Base-by-base conservation (phyloP, 2,329 filamentous ascomycete genomes). In the Didymella segeticola region DNA sequence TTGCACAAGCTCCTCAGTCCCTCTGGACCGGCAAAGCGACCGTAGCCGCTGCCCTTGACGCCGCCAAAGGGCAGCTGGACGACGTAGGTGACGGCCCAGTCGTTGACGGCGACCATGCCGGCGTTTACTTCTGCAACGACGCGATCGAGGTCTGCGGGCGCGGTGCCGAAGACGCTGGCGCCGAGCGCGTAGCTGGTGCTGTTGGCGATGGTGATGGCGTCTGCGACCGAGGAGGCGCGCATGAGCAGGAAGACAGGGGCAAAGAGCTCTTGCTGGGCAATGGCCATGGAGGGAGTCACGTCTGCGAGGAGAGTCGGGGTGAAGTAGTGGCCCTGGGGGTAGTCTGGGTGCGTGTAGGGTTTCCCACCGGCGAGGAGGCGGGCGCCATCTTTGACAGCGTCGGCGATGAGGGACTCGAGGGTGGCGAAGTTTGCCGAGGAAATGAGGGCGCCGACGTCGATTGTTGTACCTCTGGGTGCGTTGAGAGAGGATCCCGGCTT, bases 31-130 rank as follows among this genome's bases (percentile, higher is more conserved):
- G 91, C 93, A 76, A 99, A 99, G 2, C 93, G 83, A 1, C 95
- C 95, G 73, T 98, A 98, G 0, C 80, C 95, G 20, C 90, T 96
- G 1, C 92, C 93, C 53, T 85, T 86, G n/a, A 90, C 86, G 47
- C 93, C 95, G 30, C 95, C 95, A 75, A 99, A 99, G 0, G 95
- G 95, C 31, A 99, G 78, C 76, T 96, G 92, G 7, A 96, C 93
- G 46, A 93, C 91, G 71, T 99, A 99, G 75, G 87, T 97, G 23
- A 87, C 89, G 17, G 88, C 95, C 69, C 99, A 99, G 78, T 99
- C 95, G 73, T 99, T 99, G 63, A 99, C 85, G 20, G 91, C 87
- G 0, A 98, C 90, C 89, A 96, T 97, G 37, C 95, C 95, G 0
- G 89, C 87, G 58, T 88, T 85, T 45, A 97, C 82, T 20, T 86